Conservation (phyloP, 495 filamentous ascomycete genomes). For the Trichocladium uniseriatum region DNA sequence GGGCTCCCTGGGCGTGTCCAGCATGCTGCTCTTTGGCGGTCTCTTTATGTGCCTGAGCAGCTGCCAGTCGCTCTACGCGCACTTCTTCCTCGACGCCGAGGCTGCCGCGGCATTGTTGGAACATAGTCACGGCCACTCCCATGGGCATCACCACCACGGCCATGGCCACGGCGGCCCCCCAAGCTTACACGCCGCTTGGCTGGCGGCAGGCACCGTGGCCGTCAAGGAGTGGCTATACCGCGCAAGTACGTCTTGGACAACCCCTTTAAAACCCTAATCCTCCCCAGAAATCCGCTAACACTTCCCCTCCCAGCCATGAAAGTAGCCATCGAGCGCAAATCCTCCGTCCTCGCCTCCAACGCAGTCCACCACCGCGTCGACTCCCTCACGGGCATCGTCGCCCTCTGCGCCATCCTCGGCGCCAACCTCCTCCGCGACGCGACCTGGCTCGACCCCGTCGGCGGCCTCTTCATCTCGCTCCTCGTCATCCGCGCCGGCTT, state of each 20-base stretch:
- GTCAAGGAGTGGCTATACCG: constrained; percentile 96
- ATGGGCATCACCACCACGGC: constrained; percentile 38
- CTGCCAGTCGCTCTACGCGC: constrained; percentile 61
- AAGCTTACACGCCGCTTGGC: constrained; percentile 86
- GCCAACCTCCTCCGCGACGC: constrained; percentile 78
- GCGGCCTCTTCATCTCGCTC: constrained; percentile 78
- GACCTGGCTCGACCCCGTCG: constrained; percentile 90
- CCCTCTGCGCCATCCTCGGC: constrained; percentile 75
- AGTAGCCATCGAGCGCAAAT: constrained; percentile 87
- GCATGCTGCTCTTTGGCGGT: constrained; percentile 77
- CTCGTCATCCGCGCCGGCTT: constrained; percentile 90
- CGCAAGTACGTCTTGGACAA: constrained; percentile 63
- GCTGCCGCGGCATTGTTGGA: constrained; percentile 49
- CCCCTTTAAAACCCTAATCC: not conserved
- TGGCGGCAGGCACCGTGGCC: constrained; percentile 82
- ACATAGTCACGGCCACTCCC: constrained; percentile 49
- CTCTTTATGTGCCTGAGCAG: constrained; percentile 82
- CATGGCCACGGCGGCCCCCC: constrained; percentile 63
- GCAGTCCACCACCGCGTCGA: constrained; percentile 95
- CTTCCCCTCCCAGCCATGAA: constrained; percentile 68
- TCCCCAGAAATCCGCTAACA: not conserved
- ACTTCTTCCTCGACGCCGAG: constrained; percentile 64
- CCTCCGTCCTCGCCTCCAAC: constrained; percentile 92
- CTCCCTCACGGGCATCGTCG: constrained; percentile 87
- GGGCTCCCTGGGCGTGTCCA: constrained; percentile 84